phyloP scores from a whole-genome alignment of 1,139 yeast species.

The Scheffersomyces titani region DNA sequence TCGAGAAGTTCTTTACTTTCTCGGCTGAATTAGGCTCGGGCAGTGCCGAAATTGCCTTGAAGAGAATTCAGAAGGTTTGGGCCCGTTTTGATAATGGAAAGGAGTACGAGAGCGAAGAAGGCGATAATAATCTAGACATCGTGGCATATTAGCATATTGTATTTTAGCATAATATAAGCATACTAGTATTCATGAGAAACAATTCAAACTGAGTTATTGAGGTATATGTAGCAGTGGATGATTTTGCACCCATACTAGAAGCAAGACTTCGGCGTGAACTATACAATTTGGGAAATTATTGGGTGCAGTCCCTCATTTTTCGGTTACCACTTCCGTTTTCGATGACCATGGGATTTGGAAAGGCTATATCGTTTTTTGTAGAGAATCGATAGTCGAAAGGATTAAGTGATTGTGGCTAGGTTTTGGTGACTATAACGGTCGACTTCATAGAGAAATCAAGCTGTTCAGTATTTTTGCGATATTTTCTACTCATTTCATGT shows the following conservation, averaged over 20 bases:
- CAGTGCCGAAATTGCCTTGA: constrained; percentile 22
- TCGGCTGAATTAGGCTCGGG: constrained; percentile 22
- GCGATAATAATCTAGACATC: background rate
- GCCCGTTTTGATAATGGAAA: constrained; percentile 14
- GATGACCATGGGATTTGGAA: background rate
- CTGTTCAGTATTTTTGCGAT: background rate
- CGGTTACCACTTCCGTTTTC: constrained; percentile 1
- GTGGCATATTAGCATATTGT: background rate
- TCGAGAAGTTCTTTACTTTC: constrained; percentile 35
- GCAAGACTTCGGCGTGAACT: too few relatives aligned
- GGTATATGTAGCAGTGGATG: background rate
- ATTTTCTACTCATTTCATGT: background rate
- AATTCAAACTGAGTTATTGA: too few relatives aligned
- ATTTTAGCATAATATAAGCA: background rate
- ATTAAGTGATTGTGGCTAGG: background rate
- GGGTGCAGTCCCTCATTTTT: background rate
- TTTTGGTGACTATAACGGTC: background rate
- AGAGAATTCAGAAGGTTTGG: constrained; percentile 19
- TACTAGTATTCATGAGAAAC: background rate
- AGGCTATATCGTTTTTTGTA: background rate
- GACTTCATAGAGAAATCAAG: background rate
- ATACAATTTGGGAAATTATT: background rate
- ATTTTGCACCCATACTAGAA: background rate
- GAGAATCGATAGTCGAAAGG: background rate
- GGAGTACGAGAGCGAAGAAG: constrained; percentile 18